Evolutionary conservation across 352 stramenopile genomes (phyloP), one percentile per base, ranked within the genome.

Genomic region (Thraustochytrium sp.): DNA sequence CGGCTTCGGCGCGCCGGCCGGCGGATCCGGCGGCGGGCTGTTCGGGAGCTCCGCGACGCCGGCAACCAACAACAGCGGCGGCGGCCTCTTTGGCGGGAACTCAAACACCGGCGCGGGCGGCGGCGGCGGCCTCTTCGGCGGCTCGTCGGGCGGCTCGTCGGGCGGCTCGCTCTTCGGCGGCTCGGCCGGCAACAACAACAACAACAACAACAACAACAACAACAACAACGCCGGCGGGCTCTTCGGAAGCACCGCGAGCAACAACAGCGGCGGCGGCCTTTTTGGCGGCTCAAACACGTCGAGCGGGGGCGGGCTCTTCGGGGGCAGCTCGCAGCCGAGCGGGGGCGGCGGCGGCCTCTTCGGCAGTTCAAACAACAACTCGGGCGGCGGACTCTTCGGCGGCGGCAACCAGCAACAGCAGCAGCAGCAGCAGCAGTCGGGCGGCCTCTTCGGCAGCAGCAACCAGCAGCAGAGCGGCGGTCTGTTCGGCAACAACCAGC

Each of bases 41-140:
- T 63, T 63, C 36, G 54, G 54, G 5, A 21, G 5, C 54, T 18
- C 26, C 5, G 5, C 42, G 42, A 49, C 42, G 42, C 42, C n/a
- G n/a, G n/a, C n/a, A n/a, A 49, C 5, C 54, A 63, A 21, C 26
- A 63, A 21, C 26, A 63, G 26, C 26, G 18, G 54, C 54, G 26
- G 36, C 26, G 26, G 26, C 54, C 26, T 38, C 5, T 63, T 63
- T 38, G 26, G 54, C 11, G 5, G 21, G n/a, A n/a, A n/a, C n/a
- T n/a, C n/a, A n/a, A n/a, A n/a, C n/a, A n/a, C n/a, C n/a, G n/a
- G n/a, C n/a, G n/a, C n/a, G n/a, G n/a, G n/a, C n/a, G n/a, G n/a
- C n/a, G n/a, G n/a, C n/a, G n/a, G 59, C n/a, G 23, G 59, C n/a
- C 31, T 68, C n/a, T 76, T 76, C 44, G 63, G 63, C 63, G 63